Conservation (phyloP, 805 yeast genomes). For the Zygosaccharomyces rouxii region DNA sequence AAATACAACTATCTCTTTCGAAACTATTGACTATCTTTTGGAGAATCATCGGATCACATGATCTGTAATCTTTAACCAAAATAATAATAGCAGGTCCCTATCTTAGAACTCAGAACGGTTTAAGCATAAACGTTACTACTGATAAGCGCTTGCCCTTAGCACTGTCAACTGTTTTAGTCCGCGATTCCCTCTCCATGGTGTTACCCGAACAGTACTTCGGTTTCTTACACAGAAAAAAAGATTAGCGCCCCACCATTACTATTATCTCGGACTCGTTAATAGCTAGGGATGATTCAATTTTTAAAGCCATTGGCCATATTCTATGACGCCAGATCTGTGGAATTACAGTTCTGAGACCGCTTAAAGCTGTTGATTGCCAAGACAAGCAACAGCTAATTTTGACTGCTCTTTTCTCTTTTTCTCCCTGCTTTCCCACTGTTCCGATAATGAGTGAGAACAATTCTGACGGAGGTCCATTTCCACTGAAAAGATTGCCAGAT, state of each 20-base stretch:
- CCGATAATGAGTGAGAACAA: background rate
- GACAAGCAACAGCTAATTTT: background rate
- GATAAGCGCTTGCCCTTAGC: no score
- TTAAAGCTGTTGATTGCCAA: background rate
- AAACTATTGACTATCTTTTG: no score
- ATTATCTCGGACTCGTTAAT: background rate
- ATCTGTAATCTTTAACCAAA: no score
- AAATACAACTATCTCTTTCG: no score
- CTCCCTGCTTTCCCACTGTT: background rate
- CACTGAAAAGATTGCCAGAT: constrained; percentile 24
- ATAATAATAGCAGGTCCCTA: no score
- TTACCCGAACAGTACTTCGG: background rate
- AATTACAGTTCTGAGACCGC: background rate
- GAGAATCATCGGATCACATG: no score
- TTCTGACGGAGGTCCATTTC: constrained; percentile 11
- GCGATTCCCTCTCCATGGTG: no score
- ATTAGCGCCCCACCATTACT: no score
- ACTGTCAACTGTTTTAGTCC: no score
- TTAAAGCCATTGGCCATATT: background rate
- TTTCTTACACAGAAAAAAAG: background rate
- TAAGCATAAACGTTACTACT: no score
- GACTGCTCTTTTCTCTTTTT: background rate
- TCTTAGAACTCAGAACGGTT: no score
- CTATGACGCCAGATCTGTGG: background rate
- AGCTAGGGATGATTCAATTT: background rate